A percentile compares a stretch with the other conserved stretches of the same genome.
phyloP scores from a whole-genome alignment of 1,284 basidiomycete species.

The Bondarzewia mesenterica region DNA sequence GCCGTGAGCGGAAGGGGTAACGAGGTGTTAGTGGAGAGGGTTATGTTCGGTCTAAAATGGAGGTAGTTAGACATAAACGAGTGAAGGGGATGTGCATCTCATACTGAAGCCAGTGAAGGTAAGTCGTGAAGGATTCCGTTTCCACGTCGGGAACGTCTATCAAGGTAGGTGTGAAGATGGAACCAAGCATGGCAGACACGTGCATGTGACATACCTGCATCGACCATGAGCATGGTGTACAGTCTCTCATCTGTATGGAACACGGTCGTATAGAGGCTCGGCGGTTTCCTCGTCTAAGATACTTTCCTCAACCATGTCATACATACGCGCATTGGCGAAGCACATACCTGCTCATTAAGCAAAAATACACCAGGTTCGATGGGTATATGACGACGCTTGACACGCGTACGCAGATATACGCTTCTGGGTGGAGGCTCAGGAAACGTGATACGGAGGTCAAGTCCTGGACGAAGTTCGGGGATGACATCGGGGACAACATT shows the following conservation, averaged over 20 bases:
- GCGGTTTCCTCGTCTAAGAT: conserved; percentile 50
- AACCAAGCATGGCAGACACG: not conserved
- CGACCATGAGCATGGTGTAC: conserved; percentile 88
- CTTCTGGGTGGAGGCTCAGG: conserved; percentile 27
- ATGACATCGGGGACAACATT: conserved; percentile 84
- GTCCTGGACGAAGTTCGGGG: conserved; percentile 60
- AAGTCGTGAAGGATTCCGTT: conserved; percentile 59
- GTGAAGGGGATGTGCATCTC: conserved; percentile 19
- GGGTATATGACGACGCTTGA: conserved; percentile 32
- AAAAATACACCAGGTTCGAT: conserved; percentile 72
- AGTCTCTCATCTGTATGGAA: conserved; percentile 74
- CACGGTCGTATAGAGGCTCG: conserved; percentile 61
- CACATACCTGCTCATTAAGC: conserved; percentile 50
- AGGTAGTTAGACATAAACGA: conserved; percentile 4
- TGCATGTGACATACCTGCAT: conserved; percentile 55
- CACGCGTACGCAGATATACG: conserved; percentile 21
- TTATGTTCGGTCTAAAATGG: conserved; percentile 64
- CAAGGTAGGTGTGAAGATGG: conserved; percentile 6
- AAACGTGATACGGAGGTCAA: conserved; percentile 65
- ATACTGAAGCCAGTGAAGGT: conserved; percentile 83
- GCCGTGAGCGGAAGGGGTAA: conserved; percentile 32
- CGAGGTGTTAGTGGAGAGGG: conserved; percentile 54
- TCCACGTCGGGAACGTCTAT: conserved; percentile 73
- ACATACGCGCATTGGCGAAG: not conserved
- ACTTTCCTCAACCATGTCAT: not conserved